Evolutionary conservation across 805 yeast species (phyloP).

Genomic region (Wickerhamomyces chaumierensis): DNA sequence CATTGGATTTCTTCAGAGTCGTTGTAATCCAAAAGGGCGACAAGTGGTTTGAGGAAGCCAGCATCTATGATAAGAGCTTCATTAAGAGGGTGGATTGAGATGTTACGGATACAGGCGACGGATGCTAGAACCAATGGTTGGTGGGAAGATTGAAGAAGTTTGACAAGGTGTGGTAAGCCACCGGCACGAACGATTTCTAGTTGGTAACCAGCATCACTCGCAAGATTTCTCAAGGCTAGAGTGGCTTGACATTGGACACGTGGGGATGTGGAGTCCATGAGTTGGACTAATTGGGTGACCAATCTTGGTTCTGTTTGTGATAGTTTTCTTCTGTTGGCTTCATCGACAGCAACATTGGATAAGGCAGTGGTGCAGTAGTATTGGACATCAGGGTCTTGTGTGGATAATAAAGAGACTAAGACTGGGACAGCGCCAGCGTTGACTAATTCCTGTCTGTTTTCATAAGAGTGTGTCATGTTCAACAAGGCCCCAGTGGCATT

Average conservation of each 20-base stretch:
- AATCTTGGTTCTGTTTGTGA: slow-evolving; percentile 88
- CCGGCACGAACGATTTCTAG: slow-evolving; percentile 92
- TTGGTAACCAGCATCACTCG: slow-evolving; percentile 93
- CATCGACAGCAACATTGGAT: slow-evolving; percentile 95
- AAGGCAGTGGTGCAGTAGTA: slow-evolving; percentile 97
- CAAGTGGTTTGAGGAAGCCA: slow-evolving; percentile 88
- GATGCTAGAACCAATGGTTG: slow-evolving; percentile 92
- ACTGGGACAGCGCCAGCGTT: slow-evolving; percentile 98
- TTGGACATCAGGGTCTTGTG: slow-evolving; percentile 92
- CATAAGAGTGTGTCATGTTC: slow-evolving; percentile 96
- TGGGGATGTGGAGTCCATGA: slow-evolving; percentile 90
- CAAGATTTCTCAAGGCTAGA: slow-evolving; percentile 86
- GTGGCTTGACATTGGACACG: slow-evolving; percentile 99
- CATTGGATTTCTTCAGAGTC: slow-evolving; percentile 96
- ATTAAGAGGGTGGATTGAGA: slow-evolving; percentile 91
- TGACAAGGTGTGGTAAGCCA: slow-evolving; percentile 89
- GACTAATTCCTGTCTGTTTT: slow-evolving; percentile 91
- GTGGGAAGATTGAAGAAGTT: slow-evolving; percentile 76
- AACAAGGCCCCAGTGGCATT: slow-evolving; percentile 97
- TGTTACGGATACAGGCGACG: slow-evolving; percentile 95
- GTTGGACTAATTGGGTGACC: slow-evolving; percentile 73
- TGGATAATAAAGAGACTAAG: slow-evolving; percentile 72
- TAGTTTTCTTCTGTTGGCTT: slow-evolving; percentile 74
- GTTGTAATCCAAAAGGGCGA: slow-evolving; percentile 67
- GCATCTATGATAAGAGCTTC: slow-evolving; percentile 95